A percentile compares a stretch with the other conserved stretches of the same genome.
Conservation (phyloP, 2,329 filamentous ascomycete species). For the Xylariales sp. region DNA sequence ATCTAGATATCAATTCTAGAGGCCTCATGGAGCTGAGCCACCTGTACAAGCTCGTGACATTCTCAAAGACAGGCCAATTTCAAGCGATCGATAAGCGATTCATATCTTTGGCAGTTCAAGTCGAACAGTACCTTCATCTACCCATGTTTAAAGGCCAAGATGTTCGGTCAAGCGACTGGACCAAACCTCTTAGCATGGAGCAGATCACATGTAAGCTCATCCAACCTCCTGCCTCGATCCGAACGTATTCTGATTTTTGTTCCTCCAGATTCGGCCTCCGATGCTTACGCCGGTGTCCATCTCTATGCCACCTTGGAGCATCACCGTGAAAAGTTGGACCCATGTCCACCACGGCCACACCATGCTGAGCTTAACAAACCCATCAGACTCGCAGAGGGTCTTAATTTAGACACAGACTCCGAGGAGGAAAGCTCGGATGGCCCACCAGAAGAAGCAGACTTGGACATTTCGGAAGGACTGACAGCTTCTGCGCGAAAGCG, state of each 20-base stretch:
- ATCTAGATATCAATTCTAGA: slow-evolving; percentile 57
- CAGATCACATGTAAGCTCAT: slow-evolving; percentile 65
- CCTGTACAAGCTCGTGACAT: slow-evolving; percentile 72
- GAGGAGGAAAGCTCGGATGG: slow-evolving; percentile 13
- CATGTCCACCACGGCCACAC: slow-evolving; percentile 66
- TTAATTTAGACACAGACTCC: slow-evolving; percentile 22
- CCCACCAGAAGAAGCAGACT: slow-evolving; percentile 4
- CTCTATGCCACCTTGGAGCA: slow-evolving; percentile 69
- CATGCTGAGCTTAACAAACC: slow-evolving; percentile 63
- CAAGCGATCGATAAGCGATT: slow-evolving; percentile 60
- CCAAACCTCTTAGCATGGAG: slow-evolving; percentile 49
- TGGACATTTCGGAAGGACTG: slow-evolving; percentile 1
- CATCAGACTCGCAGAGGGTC: slow-evolving; percentile 50
- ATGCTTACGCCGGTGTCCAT: slow-evolving; percentile 75
- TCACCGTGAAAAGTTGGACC: slow-evolving; percentile 61
- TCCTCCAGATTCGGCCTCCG: slow-evolving; percentile 67
- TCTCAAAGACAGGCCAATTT: slow-evolving; percentile 45
- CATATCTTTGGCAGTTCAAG: slow-evolving; percentile 65
- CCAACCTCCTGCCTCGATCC: background rate
- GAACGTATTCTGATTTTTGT: background rate
- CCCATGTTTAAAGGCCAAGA: slow-evolving; percentile 69
- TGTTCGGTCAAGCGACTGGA: slow-evolving; percentile 76
- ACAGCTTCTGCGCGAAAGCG: slow-evolving; percentile 11
- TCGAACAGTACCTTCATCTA: slow-evolving; percentile 65
- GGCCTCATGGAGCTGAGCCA: slow-evolving; percentile 81